phyloP scores from a whole-genome alignment of 2,329 filamentous ascomycete genomes.

The Talaromyces verruculosus region DNA sequence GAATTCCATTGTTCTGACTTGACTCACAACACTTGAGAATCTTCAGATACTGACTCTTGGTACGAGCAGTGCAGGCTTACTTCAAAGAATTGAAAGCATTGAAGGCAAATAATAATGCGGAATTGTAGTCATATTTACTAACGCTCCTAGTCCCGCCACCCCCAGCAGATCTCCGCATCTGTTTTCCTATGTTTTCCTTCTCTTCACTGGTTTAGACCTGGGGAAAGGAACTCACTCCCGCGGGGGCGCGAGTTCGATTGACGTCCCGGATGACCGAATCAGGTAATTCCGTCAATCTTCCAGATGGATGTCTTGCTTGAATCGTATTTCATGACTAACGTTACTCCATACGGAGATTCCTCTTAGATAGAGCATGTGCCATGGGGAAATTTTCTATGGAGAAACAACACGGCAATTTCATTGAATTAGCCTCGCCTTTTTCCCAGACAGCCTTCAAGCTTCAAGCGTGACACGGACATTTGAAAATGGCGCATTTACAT shows the following conservation, averaged over 20 bases:
- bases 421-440: not conserved
- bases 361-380: not conserved
- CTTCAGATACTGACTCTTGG: not conserved
- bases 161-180: conserved; percentile 4
- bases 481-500: not conserved
- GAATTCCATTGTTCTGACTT: not conserved
- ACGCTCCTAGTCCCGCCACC: not conserved
- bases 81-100: too few species aligned
- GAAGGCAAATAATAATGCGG: not conserved
- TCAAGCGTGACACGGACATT: not conserved
- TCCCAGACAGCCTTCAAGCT: not conserved
- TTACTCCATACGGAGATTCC: not conserved
- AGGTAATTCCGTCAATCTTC: conserved; percentile 1
- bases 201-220: not conserved
- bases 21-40: not conserved
- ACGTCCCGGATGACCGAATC: not conserved
- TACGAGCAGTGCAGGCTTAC: not conserved
- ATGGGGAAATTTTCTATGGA: not conserved
- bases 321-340: not conserved
- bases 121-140: not conserved
- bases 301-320: too few species aligned
- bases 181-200: not conserved
- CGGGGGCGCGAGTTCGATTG: not conserved
- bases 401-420: not conserved
- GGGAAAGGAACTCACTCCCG: conserved; percentile 3